phyloP scores from a whole-genome alignment of 495 filamentous ascomycete species.

The Podospora anserina region DNA sequence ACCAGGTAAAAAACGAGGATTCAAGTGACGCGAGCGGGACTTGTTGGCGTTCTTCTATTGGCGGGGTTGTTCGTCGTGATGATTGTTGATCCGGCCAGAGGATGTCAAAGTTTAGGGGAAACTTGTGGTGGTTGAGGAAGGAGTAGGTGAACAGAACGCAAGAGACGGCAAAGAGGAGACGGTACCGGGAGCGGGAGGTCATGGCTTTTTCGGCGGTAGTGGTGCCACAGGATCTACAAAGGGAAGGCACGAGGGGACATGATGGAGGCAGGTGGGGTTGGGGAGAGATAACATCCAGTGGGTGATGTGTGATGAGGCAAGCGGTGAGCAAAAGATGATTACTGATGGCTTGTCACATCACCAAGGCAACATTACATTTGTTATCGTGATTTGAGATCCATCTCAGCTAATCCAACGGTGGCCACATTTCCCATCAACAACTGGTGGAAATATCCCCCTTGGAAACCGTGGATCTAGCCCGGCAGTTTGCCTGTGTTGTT shows the following conservation, averaged over 20 bases:
- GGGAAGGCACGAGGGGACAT: neutral
- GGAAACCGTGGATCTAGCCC: neutral
- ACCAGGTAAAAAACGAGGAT: slow-evolving; percentile 22
- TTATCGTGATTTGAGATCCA: neutral
- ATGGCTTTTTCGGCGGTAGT: neutral
- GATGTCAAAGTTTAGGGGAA: neutral
- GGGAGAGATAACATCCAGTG: neutral
- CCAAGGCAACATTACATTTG: neutral
- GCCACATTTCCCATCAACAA: neutral
- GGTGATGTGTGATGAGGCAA: neutral
- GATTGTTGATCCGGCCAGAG: neutral
- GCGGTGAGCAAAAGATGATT: neutral
- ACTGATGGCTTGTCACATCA: neutral
- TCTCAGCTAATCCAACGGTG: neutral
- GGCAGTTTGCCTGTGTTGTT: neutral
- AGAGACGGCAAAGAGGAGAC: slow-evolving; percentile 14
- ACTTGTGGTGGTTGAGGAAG: neutral
- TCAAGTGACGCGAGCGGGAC: slow-evolving; percentile 13
- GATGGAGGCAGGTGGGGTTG: neutral
- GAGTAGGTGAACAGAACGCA: slow-evolving; percentile 11
- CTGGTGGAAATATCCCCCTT: neutral
- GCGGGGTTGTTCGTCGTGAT: neutral
- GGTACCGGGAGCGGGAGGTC: slow-evolving; percentile 19
- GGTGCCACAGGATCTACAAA: neutral
- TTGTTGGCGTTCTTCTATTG: slow-evolving; percentile 7